Percentiles rank a stretch among this genome's conserved stretches.
Evolutionary conservation across 2,329 filamentous ascomycete species (phyloP).

Genomic region (Pestalotiopsis sp.): DNA sequence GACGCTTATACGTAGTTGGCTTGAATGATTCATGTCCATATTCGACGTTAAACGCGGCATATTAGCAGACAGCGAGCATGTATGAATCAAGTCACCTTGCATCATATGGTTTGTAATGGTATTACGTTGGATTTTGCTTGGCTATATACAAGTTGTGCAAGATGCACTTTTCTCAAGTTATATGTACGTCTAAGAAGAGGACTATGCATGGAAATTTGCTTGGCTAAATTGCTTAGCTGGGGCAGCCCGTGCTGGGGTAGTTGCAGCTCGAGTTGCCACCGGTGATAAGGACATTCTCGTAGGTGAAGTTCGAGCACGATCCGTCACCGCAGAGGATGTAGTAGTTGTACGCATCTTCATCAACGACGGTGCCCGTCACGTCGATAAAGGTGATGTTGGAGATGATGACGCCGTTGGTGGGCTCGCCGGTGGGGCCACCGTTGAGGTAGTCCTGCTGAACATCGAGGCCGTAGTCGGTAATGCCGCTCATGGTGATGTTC

Average conservation of each 20-base stretch:
- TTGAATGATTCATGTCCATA: too few relatives aligned
- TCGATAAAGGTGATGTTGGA: constrained; percentile 35
- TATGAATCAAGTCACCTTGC: too few relatives aligned
- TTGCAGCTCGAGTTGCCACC: constrained; percentile 7
- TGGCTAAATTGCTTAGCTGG: not conserved
- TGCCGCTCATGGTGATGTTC: constrained; percentile 44
- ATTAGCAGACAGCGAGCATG: too few relatives aligned
- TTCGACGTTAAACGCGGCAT: too few relatives aligned
- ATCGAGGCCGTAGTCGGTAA: constrained; percentile 41
- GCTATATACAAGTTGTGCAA: not conserved
- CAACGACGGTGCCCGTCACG: constrained; percentile 13
- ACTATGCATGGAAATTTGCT: not conserved
- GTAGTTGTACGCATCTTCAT: constrained; percentile 15
- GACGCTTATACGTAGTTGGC: too few relatives aligned
- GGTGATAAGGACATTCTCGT: not conserved
- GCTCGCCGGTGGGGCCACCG: constrained; percentile 32
- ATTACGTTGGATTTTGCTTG: too few relatives aligned
- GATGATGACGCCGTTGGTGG: constrained; percentile 43
- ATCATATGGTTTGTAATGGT: too few relatives aligned
- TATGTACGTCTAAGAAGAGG: not conserved
- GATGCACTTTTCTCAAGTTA: not conserved
- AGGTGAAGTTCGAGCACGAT: constrained; percentile 23
- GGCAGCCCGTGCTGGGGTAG: constrained; percentile 2
- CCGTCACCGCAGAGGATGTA: constrained; percentile 33
- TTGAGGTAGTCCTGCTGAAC: constrained; percentile 22